These are phyloP conservation scores for Dunaliella primolecta DNA, from an alignment of 139 green algal genomes.

Conservation along the genomic window DNA sequence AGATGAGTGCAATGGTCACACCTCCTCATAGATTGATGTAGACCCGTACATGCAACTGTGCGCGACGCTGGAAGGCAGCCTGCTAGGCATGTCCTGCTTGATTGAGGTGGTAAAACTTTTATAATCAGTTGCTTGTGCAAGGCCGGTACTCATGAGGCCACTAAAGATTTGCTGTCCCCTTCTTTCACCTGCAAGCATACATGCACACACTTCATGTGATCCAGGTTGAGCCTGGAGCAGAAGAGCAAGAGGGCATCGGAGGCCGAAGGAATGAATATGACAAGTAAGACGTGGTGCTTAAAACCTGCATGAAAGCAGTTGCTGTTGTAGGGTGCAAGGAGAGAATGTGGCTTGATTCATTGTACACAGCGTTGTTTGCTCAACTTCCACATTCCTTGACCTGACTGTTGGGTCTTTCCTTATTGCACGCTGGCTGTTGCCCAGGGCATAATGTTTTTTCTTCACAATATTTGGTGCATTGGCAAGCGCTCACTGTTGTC, in stretches of 20 bases:
- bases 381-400: too few species aligned
- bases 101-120: too few species aligned
- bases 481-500: background rate
- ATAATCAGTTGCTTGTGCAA: too few species aligned
- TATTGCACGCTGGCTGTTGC: background rate
- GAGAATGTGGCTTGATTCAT: too few species aligned
- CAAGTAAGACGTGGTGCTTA: background rate
- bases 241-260: background rate
- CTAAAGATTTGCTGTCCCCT: too few species aligned
- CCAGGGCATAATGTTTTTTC: background rate
- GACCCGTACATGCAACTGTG: background rate
- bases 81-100: too few species aligned
- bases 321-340: background rate
- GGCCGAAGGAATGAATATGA: background rate
- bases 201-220: background rate
- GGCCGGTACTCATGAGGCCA: too few species aligned
- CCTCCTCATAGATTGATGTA: background rate
- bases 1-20: background rate
- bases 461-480: background rate
- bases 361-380: too few species aligned
- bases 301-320: background rate
- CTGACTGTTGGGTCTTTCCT: background rate
- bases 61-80: too few species aligned
- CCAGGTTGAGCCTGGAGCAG: background rate
- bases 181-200: background rate